A percentile compares a stretch with the other conserved stretches of the same genome.
Evolutionary conservation across 306 rosid genomes (phyloP).

Genomic region (Lathyrus aphaca): DNA sequence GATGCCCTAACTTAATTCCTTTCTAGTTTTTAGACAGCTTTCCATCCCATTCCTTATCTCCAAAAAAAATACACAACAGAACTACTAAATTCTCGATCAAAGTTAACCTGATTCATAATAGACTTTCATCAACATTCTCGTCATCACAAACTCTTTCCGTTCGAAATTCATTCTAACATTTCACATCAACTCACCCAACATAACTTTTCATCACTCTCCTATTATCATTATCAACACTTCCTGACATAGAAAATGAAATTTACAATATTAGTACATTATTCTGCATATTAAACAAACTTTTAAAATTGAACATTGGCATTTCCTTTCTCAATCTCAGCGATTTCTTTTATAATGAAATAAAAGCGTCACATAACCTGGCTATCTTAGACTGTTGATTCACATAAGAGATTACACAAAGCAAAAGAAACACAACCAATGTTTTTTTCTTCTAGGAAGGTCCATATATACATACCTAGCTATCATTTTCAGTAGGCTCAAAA

Average conservation of each 20-base stretch:
- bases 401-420: constrained; percentile 1
- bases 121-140: constrained; percentile 2
- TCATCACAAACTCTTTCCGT: constrained; percentile 26
- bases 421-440: constrained; percentile 15
- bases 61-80: too few species aligned
- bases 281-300: too few species aligned
- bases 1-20: too few species aligned
- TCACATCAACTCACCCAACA: constrained; percentile 4
- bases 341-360: constrained; percentile 90
- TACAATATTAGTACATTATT: too few species aligned
- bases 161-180: neutral
- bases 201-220: constrained; percentile 17
- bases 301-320: constrained; percentile 58
- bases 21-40: neutral
- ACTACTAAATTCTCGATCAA: neutral
- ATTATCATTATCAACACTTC: constrained; percentile 54
- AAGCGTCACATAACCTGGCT: constrained; percentile 79
- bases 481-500: constrained; percentile 95
- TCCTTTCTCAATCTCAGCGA: constrained; percentile 85
- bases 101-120: neutral
- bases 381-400: too few species aligned
- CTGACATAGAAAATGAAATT: constrained; percentile 32
- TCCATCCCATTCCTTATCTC: constrained; percentile 5
- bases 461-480: constrained; percentile 73
- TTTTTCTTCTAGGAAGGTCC: neutral